Conservation (phyloP, 495 filamentous ascomycete genomes). For the Hypoxylon lienhwacheense region DNA sequence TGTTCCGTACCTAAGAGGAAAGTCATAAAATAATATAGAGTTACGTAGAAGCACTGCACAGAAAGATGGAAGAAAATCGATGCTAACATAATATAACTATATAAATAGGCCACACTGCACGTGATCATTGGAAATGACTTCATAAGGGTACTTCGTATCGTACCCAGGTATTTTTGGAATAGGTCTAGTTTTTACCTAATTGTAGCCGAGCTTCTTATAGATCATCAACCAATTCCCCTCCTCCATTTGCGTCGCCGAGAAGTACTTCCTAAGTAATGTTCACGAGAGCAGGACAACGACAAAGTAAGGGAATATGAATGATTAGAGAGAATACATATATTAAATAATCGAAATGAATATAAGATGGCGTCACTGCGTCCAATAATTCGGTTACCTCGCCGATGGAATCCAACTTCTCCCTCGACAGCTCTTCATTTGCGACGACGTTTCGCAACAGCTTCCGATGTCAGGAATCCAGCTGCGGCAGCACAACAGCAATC, state of each 20-base stretch:
- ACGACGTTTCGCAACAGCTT: conserved; percentile 46
- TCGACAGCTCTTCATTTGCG: conserved; percentile 14
- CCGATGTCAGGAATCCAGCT: conserved; percentile 29
- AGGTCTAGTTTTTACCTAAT: conserved; percentile 7
- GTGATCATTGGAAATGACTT: conserved; percentile 14
- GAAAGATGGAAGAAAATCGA: neutral
- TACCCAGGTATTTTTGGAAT: neutral
- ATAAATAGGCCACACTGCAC: neutral
- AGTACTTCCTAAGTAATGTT: neutral
- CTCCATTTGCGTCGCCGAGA: neutral
- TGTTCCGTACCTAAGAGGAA: too few relatives aligned
- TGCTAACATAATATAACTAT: neutral
- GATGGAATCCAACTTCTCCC: conserved; percentile 10
- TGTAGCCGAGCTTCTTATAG: conserved; percentile 16
- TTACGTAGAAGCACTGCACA: too few relatives aligned
- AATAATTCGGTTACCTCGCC: conserved; percentile 28
- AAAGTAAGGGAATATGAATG: conserved; percentile 1
- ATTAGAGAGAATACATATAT: neutral
- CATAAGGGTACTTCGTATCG: conserved; percentile 6
- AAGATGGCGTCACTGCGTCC: conserved; percentile 38
- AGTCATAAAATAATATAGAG: too few relatives aligned
- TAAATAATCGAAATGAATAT: conserved; percentile 30
- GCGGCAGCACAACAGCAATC: conserved; percentile 27
- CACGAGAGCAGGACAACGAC: conserved; percentile 1
- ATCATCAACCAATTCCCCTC: conserved; percentile 8